Evolutionary conservation across 805 yeast genomes (phyloP).

Genomic region (Barnettozyma salicaria): DNA sequence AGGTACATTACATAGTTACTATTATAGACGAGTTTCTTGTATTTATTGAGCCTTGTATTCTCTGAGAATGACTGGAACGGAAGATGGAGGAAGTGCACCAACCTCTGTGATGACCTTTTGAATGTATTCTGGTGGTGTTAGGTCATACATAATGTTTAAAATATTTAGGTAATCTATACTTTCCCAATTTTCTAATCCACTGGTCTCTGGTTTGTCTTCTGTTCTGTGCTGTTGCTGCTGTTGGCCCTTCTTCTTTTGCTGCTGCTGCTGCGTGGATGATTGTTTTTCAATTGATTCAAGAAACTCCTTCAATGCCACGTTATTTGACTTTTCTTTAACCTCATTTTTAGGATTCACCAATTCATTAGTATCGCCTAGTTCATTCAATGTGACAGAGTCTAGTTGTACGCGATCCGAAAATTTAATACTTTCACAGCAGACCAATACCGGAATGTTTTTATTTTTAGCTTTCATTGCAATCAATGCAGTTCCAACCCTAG

Average conservation of each 20-base stretch:
- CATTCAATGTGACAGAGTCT: slow-evolving; percentile 93
- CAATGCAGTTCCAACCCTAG: slow-evolving; percentile 92
- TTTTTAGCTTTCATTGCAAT: slow-evolving; percentile 87
- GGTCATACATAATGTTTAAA: slow-evolving; percentile 83
- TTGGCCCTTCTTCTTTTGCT: slow-evolving; percentile 24
- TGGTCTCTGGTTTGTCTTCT: slow-evolving; percentile 20
- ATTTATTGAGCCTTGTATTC: slow-evolving; percentile 56
- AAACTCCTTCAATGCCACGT: slow-evolving; percentile 59
- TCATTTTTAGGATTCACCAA: slow-evolving; percentile 39
- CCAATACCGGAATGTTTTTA: slow-evolving; percentile 87
- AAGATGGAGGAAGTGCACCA: slow-evolving; percentile 95
- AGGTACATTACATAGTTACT: too few species aligned
- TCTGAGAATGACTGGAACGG: slow-evolving; percentile 93
- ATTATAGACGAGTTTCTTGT: too few species aligned
- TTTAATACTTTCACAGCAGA: slow-evolving; percentile 92
- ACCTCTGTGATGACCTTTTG: slow-evolving; percentile 94
- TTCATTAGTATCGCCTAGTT: slow-evolving; percentile 76
- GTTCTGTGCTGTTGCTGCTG: slow-evolving; percentile 10
- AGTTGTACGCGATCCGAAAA: slow-evolving; percentile 93
- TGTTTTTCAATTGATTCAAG: slow-evolving; percentile 34
- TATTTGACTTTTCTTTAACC: slow-evolving; percentile 44
- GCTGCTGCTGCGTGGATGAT: slow-evolving; percentile 20
- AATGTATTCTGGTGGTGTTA: slow-evolving; percentile 90
- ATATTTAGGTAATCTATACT: slow-evolving; percentile 57
- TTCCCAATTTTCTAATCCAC: slow-evolving; percentile 53